These are phyloP conservation scores for Durusdinium trenchii DNA, from an alignment of 73 alveolate genomes.

Conservation along the genomic window DNA sequence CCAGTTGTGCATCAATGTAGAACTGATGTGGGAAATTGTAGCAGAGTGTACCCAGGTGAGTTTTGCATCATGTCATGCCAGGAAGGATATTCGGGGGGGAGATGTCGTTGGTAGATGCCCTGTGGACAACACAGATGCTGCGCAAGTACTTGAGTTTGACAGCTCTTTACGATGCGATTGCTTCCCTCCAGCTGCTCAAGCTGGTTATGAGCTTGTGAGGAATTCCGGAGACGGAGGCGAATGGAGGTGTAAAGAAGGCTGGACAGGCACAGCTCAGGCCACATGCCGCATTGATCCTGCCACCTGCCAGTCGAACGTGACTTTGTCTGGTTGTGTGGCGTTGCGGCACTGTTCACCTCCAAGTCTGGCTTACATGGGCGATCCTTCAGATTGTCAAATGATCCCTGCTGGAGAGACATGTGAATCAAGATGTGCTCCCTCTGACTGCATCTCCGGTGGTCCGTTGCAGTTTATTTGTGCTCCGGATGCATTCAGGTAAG, in stretches of 20 bases:
- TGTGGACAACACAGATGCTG: neutral
- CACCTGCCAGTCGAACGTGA: neutral
- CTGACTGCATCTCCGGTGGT: constrained; percentile 53
- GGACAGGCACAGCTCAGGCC: constrained; percentile 66
- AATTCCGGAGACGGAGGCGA: constrained; percentile 19
- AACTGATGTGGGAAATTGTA: constrained; percentile 54
- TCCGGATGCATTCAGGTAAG: neutral
- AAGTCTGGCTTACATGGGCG: neutral
- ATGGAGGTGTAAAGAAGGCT: constrained; percentile 51
- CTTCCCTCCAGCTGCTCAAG: constrained; percentile 16
- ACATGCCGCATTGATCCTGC: constrained; percentile 27
- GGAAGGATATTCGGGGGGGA: constrained; percentile 51
- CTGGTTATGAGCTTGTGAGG: constrained; percentile 15
- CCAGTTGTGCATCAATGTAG: constrained; percentile 46
- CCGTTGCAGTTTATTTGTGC: constrained; percentile 15
- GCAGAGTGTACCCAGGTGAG: constrained; percentile 46
- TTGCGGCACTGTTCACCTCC: constrained; percentile 49
- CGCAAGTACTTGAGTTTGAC: constrained; percentile 9
- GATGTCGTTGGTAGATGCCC: constrained; percentile 65
- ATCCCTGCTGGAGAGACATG: constrained; percentile 64
- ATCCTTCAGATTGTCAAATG: constrained; percentile 47
- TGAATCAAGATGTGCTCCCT: constrained; percentile 53
- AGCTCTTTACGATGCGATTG: constrained; percentile 2
- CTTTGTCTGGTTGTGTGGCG: constrained; percentile 54
- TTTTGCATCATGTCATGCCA: constrained; percentile 63